Evolutionary conservation across 768 basidiomycete species (phyloP), one percentile per base, ranked within the genome.

Genomic region (Pleurotus eryngii): DNA sequence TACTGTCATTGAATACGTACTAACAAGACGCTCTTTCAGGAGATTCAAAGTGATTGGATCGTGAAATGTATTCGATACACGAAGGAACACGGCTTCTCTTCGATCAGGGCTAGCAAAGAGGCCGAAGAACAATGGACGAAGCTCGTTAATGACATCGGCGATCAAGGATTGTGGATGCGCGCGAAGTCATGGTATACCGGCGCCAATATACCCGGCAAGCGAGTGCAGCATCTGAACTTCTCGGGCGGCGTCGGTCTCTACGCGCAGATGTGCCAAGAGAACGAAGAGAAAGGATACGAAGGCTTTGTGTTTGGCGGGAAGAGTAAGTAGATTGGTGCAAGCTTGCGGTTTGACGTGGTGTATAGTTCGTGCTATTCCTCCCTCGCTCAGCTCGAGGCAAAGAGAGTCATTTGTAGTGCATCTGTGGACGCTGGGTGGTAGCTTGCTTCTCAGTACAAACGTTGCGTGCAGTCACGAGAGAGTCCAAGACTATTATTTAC

Each of bases 11-110:
- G n/a, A 12, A 43, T 35, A 3, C 11, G 8, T 54, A 11, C 27
- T 63, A 40, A 37, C 40, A 14, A 20, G 5, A 15, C 6, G 15
- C 42, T 0, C 42, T 43, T 15, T 14, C 15, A 64, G 63, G 63
- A 64, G 50, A 49, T 62, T 24, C 61, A 64, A 45, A 50, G 63
- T 5, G 61, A 59, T 14, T 64, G 63, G 63, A 47, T 64, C 2
- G 46, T 46, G 15, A 40, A 47, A 2, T 62, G 61, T 22, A 22
- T 64, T 14, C 9, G 49, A 20, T 48, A 60, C 40, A 56, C 59
- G 38, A 54, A 39, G 18, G 53, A 47, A 2, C 30, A 49, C n/a
- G 42, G 42, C 7, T 54, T 57, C 4, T 55, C 55, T 17, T 22
- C 20, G 26, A 60, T 64, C 49, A 57, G 62, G 39, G 27, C 61